phyloP scores from a whole-genome alignment of 371 early-diverging fungal genomes.

The Haplosporangium sp. region DNA sequence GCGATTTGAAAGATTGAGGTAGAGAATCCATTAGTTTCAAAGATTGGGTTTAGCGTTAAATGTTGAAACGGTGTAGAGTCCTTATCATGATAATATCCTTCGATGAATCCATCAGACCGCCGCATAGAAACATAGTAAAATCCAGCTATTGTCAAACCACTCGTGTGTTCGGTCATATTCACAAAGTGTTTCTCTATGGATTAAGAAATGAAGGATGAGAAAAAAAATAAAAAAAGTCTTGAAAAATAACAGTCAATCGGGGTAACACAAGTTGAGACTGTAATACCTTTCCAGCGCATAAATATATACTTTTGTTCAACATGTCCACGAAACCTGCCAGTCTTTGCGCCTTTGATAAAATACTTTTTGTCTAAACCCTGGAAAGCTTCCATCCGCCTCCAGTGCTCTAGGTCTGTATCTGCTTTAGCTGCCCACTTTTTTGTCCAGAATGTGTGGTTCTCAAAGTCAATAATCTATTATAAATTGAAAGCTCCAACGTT shows the following conservation, averaged over 20 bases:
- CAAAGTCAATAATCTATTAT: constrained; percentile 62
- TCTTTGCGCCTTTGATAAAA: constrained; percentile 53
- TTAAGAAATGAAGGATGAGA: background rate
- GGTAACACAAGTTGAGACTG: background rate
- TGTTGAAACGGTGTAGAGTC: constrained; percentile 42
- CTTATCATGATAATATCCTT: constrained; percentile 57
- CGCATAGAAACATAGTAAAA: constrained; percentile 70
- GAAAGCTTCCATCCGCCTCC: constrained; percentile 63
- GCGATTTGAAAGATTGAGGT: constrained; percentile 44
- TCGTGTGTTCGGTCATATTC: constrained; percentile 60
- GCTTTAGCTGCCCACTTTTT: constrained; percentile 61
- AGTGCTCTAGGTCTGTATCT: constrained; percentile 61
- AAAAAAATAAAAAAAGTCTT: background rate
- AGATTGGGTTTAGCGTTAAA: constrained; percentile 26
- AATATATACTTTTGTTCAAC: constrained; percentile 60
- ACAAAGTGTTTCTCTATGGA: constrained; percentile 64
- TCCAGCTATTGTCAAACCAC: constrained; percentile 68
- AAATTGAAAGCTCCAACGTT: too few relatives aligned
- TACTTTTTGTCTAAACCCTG: constrained; percentile 46
- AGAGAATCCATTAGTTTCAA: constrained; percentile 26
- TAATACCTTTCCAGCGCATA: constrained; percentile 73
- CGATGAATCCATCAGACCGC: constrained; percentile 62
- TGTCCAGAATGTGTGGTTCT: constrained; percentile 62
- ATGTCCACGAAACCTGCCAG: constrained; percentile 54
- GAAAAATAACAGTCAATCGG: too few relatives aligned